Percentiles rank a stretch among this genome's conserved stretches.
Conservation (phyloP, 2,329 filamentous ascomycete genomes). For the Colletotrichum tropicale region DNA sequence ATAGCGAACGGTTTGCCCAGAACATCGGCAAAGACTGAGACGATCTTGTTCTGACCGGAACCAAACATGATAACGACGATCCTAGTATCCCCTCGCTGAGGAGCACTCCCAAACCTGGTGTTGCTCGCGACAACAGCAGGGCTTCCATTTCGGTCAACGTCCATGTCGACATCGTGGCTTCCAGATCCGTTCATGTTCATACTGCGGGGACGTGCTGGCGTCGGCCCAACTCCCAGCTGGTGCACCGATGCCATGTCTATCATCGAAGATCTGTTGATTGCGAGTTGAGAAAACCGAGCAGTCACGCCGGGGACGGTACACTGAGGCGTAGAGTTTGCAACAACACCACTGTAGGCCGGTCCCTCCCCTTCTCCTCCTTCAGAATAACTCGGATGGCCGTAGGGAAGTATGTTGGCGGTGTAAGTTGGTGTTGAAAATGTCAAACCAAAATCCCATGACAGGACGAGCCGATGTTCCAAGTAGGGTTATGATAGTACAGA, state of each 20-base stretch:
- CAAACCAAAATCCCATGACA: slow-evolving; percentile 15
- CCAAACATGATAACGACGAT: slow-evolving; percentile 73
- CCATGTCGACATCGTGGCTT: slow-evolving; percentile 29
- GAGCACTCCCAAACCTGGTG: slow-evolving; percentile 48
- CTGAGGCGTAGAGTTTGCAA: neutral
- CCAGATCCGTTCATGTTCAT: slow-evolving; percentile 30
- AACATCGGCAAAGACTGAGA: slow-evolving; percentile 78
- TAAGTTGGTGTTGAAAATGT: neutral
- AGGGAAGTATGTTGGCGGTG: slow-evolving; percentile 16
- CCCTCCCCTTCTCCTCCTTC: slow-evolving; percentile 20
- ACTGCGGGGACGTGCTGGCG: slow-evolving; percentile 29
- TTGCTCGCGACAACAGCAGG: slow-evolving; percentile 37
- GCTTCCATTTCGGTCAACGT: slow-evolving; percentile 39
- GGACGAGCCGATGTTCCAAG: slow-evolving; percentile 1
- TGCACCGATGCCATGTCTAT: slow-evolving; percentile 42
- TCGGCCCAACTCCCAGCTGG: slow-evolving; percentile 37
- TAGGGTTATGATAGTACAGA: neutral
- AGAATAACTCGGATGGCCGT: neutral
- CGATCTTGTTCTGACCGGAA: slow-evolving; percentile 73
- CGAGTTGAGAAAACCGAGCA: slow-evolving; percentile 15
- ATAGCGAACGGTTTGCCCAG: slow-evolving; percentile 74
- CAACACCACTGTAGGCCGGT: neutral
- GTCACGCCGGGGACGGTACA: neutral
- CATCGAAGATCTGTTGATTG: neutral
- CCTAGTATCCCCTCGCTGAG: slow-evolving; percentile 59